A percentile compares a stretch with the other conserved stretches of the same genome.
These are phyloP conservation scores for Wickerhamomyces alni DNA, from an alignment of 805 yeast genomes.

Conservation along the genomic window DNA sequence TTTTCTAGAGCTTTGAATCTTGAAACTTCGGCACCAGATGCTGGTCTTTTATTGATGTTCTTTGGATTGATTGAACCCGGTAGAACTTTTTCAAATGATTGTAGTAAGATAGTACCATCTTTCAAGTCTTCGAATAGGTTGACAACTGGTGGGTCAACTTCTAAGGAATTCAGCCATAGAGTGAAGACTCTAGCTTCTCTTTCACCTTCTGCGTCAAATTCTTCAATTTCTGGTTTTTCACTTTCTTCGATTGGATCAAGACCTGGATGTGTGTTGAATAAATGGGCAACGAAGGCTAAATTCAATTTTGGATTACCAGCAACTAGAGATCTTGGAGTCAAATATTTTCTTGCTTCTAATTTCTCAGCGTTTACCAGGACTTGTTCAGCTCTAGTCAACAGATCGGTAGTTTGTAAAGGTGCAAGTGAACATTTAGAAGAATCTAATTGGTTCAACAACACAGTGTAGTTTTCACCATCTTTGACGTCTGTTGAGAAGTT, in stretches of 20 bases:
- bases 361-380: constrained; percentile 83
- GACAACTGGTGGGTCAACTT: constrained; percentile 92
- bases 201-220: constrained; percentile 98
- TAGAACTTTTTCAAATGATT: constrained; percentile 92
- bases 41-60: constrained; percentile 81
- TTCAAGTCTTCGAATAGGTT: constrained; percentile 89
- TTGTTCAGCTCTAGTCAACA: constrained; percentile 80
- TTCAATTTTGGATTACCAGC: constrained; percentile 96
- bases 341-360: constrained; percentile 86
- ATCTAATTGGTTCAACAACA: constrained; percentile 80
- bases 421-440: constrained; percentile 76
- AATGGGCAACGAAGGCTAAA: constrained; percentile 94
- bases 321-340: constrained; percentile 88
- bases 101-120: constrained; percentile 83
- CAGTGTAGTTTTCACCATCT: constrained; percentile 94
- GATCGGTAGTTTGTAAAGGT: constrained; percentile 75
- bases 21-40: constrained; percentile 65
- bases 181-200: constrained; percentile 99
- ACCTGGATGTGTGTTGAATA: constrained; percentile 96
- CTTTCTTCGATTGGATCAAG: constrained; percentile 89
- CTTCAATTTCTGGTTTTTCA: constrained; percentile 92
- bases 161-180: constrained; percentile 92
- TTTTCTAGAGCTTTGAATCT: constrained; percentile 95
- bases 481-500: constrained; percentile 85
- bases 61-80: constrained; percentile 84